A percentile compares a stretch with the other conserved stretches of the same genome.
These are phyloP conservation scores for Paraconiothyrium brasiliense DNA, from an alignment of 2,329 filamentous ascomycete genomes.

Conservation along the genomic window DNA sequence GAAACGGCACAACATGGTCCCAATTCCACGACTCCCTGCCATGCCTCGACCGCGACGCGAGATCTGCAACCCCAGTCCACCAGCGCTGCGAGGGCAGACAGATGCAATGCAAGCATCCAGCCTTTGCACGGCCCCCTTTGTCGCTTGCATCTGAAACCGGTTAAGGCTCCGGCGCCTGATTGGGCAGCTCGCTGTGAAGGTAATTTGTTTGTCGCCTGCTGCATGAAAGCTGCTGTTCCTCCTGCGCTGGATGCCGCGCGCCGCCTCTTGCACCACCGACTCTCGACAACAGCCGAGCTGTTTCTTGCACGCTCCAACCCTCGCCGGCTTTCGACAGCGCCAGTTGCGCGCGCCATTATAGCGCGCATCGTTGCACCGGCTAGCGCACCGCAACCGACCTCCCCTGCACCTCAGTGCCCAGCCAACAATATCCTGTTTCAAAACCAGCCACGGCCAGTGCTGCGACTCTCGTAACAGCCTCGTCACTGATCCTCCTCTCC, in stretches of 20 bases:
- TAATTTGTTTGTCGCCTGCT: conserved; percentile 19
- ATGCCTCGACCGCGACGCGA: conserved; percentile 7
- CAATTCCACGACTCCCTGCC: background rate
- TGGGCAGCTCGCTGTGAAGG: conserved; percentile 18
- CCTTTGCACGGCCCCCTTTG: conserved; percentile 20
- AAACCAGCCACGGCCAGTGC: conserved; percentile 17
- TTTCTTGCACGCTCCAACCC: background rate
- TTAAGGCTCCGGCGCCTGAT: conserved; percentile 15
- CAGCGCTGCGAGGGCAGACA: conserved; percentile 9
- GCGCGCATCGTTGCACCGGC: conserved; percentile 11
- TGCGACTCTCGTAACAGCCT: conserved; percentile 23
- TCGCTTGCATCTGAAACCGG: conserved; percentile 17
- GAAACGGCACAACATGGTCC: background rate
- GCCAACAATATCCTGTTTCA: conserved; percentile 24
- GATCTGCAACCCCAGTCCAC: background rate
- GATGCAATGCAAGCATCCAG: conserved; percentile 15
- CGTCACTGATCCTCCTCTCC: conserved; percentile 26
- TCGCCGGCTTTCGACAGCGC: conserved; percentile 2
- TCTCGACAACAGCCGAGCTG: background rate
- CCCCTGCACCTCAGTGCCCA: conserved; percentile 15
- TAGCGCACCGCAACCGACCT: conserved; percentile 14
- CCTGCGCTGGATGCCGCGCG: conserved; percentile 4
- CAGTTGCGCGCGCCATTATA: conserved; percentile 14
- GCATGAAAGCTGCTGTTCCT: conserved; percentile 7
- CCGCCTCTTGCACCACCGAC: conserved; percentile 20